Conservation (phyloP, 2,329 filamentous ascomycete species). For the Plenodomus biglobosus region DNA sequence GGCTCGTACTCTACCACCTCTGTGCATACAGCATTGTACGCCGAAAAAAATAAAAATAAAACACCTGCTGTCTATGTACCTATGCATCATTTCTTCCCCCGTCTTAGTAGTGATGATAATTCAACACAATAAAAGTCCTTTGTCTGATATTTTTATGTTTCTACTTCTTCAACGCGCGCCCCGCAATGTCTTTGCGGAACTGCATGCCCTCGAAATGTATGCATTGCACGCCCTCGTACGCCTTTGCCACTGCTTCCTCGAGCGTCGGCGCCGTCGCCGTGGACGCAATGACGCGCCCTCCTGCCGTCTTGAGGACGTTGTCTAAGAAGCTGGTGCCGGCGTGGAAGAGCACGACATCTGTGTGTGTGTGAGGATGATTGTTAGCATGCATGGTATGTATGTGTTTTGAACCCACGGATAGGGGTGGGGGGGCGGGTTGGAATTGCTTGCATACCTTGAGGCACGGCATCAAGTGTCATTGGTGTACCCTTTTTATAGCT, state of each 20-base stretch:
- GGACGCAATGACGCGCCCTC: constrained; percentile 91
- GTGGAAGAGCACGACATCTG: constrained; percentile 77
- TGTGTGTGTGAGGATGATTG: too few species aligned
- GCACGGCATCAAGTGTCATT: constrained; percentile 60
- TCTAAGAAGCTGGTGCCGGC: constrained; percentile 74
- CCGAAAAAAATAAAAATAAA: too few species aligned
- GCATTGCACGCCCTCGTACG: constrained; percentile 78
- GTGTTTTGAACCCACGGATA: too few species aligned
- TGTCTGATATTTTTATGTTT: too few species aligned
- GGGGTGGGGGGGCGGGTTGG: too few species aligned
- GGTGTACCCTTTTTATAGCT: constrained; percentile 74
- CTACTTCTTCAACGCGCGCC: constrained; percentile 47
- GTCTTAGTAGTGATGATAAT: too few species aligned
- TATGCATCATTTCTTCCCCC: neutral
- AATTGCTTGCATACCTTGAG: constrained; percentile 43
- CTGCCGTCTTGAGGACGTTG: constrained; percentile 70
- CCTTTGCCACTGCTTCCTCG: constrained; percentile 78
- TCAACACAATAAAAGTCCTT: too few species aligned
- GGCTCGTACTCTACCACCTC: too few species aligned
- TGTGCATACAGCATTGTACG: too few species aligned
- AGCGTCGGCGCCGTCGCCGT: constrained; percentile 76
- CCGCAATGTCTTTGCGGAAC: constrained; percentile 87
- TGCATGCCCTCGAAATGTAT: constrained; percentile 90
- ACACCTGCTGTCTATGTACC: too few species aligned
- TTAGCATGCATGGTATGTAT: too few species aligned